Base-by-base conservation (phyloP, 345 rosid genomes). In the Salix caprea region DNA sequence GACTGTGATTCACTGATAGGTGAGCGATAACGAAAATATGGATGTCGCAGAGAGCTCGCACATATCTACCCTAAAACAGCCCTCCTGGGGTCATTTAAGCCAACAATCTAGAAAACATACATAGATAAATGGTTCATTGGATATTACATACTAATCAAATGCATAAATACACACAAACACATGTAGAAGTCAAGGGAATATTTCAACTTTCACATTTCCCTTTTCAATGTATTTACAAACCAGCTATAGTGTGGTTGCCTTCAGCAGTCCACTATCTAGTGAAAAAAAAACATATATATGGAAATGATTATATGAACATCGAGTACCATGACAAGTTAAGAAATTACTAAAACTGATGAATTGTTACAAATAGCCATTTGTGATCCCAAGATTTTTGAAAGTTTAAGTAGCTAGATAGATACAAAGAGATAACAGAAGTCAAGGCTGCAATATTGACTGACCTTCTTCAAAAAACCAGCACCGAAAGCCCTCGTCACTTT, bases 401-500 rank as follows among this genome's bases (percentile, higher is more conserved):
- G 71, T n/a, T 65, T 50, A 52, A 44, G 56, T 52, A 39, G 23
- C 3, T 54, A 54, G 71, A 61, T 26, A 24, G 72, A 48, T 7
- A 32, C 12, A 24, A 65, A 12, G 19, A 42, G 40, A 67, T 7
- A 69, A 64, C 19, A 30, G 5, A n/a, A 46, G 67, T 73, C 61
- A 65, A 66, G 70, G 61, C 68, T 66, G 54, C 56, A 58, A 70
- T 7, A 64, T 70, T 72, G 67, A 82, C 87, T 72, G n/a, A 91
- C 98, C 94, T 91, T 94, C 89, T 94, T 94, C 76, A 94, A 86
- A 87, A 94, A 94, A 28, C 92, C 93, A 65, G 97, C 98, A 73
- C 97, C 98, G 71, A 94, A 94, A 36, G 98, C 97, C 86, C 98
- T 82, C 46, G 97, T 94, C 78, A 92, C 97, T 89, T 92, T 94